Evolutionary conservation across 257 asterid species (phyloP).

Genomic region (Plectranthus barbatus): DNA sequence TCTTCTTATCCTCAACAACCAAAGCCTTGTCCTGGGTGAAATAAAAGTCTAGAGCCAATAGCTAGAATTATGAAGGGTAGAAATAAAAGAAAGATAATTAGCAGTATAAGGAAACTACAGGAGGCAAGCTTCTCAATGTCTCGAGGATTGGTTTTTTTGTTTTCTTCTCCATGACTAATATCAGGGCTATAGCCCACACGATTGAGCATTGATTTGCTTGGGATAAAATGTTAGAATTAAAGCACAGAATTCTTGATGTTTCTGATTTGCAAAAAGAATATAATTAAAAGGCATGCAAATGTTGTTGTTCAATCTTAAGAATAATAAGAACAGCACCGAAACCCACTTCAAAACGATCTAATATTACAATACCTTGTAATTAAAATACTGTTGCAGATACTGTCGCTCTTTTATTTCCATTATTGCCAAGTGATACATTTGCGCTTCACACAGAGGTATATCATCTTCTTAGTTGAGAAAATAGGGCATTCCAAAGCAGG

Average conservation of each 20-base stretch:
- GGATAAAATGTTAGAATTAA: background rate
- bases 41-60: background rate
- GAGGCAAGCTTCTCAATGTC: conserved; percentile 95
- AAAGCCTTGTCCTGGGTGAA: conserved; percentile 80
- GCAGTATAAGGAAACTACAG: conserved; percentile 37
- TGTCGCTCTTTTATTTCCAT: conserved; percentile 94
- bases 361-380: conserved; percentile 54
- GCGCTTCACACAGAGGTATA: conserved; percentile 83
- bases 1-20: conserved; percentile 94
- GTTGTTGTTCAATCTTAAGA: background rate
- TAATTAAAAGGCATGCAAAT: background rate
- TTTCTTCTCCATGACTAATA: conserved; percentile 91
- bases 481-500: background rate
- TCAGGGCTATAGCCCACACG: conserved; percentile 91
- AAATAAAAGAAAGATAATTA: background rate
- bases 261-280: background rate
- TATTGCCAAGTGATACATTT: conserved; percentile 76
- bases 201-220: conserved; percentile 97
- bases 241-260: background rate
- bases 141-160: conserved; percentile 89
- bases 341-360: background rate
- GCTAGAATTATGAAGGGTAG: background rate
- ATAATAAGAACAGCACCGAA: background rate
- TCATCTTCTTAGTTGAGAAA: conserved; percentile 83
- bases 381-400: conserved; percentile 80